Evolutionary conservation across 2,329 filamentous ascomycete genomes (phyloP).

Genomic region (Hypoxylon sp.): DNA sequence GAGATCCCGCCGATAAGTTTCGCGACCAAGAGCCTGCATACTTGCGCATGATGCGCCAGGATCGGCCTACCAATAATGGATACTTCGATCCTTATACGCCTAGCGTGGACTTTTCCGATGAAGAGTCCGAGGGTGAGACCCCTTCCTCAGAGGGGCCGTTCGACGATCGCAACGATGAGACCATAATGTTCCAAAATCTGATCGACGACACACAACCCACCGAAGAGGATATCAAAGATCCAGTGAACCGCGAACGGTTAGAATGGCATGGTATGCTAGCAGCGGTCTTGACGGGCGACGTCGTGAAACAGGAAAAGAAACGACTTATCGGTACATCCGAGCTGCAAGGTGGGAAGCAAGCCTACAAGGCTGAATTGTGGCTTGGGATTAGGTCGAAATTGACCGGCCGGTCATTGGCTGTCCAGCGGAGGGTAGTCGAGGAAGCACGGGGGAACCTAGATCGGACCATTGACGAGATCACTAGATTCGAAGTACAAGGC

Average conservation of each 20-base stretch:
- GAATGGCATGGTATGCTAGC: slow-evolving; percentile 99
- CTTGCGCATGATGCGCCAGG: slow-evolving; percentile 88
- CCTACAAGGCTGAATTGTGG: slow-evolving; percentile 86
- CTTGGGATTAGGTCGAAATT: slow-evolving; percentile 85
- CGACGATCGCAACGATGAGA: slow-evolving; percentile 91
- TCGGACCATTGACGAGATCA: slow-evolving; percentile 84
- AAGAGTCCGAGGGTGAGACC: slow-evolving; percentile 91
- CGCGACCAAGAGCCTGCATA: slow-evolving; percentile 94
- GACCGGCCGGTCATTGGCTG: slow-evolving; percentile 84
- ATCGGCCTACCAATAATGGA: slow-evolving; percentile 67
- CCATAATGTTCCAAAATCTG: slow-evolving; percentile 81
- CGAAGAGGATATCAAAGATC: slow-evolving; percentile 88
- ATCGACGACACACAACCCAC: slow-evolving; percentile 87
- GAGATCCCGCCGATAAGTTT: slow-evolving; percentile 60
- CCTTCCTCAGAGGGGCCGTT: slow-evolving; percentile 86
- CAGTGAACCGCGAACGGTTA: slow-evolving; percentile 86
- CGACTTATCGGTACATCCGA: slow-evolving; percentile 84
- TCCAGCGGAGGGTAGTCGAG: slow-evolving; percentile 89
- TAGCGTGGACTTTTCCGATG: slow-evolving; percentile 76
- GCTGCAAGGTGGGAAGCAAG: slow-evolving; percentile 68
- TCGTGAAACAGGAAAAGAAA: slow-evolving; percentile 98
- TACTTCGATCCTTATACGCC: slow-evolving; percentile 82
- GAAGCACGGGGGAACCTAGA: slow-evolving; percentile 82
- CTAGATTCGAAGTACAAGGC: slow-evolving; percentile 93
- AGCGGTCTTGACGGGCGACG: slow-evolving; percentile 94